phyloP scores from a whole-genome alignment of 139 green algal genomes.

The Ettlia oleoabundans region DNA sequence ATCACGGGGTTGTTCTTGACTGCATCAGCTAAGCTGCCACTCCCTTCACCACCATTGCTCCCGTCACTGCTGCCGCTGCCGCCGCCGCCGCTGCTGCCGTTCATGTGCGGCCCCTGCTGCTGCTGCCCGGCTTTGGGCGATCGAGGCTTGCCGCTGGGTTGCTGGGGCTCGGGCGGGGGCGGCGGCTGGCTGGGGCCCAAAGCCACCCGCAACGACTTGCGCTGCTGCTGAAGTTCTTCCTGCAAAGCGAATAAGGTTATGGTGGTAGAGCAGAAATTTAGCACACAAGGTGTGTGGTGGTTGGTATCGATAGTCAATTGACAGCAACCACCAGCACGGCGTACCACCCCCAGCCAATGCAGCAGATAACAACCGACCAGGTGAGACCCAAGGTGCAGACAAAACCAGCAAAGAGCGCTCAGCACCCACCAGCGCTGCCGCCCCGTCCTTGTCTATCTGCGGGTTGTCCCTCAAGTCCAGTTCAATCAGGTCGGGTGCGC shows the following conservation, averaged over 20 bases:
- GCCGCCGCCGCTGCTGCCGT: background rate
- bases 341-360: no score
- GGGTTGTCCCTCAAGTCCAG: conserved; percentile 67
- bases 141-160: background rate
- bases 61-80: background rate
- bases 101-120: conserved; percentile 12
- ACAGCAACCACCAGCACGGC: no score
- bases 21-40: conserved; percentile 14
- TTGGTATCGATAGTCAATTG: no score
- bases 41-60: background rate
- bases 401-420: background rate
- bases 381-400: background rate
- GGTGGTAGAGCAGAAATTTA: background rate
- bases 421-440: conserved; percentile 37
- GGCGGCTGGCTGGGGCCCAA: conserved; percentile 36
- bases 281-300: no score
- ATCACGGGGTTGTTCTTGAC: conserved; percentile 53
- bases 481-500: conserved; percentile 62
- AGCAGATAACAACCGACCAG: background rate
- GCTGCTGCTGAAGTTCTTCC: conserved; percentile 49
- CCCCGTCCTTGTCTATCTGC: conserved; percentile 34
- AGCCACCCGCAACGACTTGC: conserved; percentile 55
- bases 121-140: background rate
- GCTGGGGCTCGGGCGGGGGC: conserved; percentile 17
- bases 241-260: conserved; percentile 20